Conservation (phyloP, 495 filamentous ascomycete species). For the Tuber brumale region DNA sequence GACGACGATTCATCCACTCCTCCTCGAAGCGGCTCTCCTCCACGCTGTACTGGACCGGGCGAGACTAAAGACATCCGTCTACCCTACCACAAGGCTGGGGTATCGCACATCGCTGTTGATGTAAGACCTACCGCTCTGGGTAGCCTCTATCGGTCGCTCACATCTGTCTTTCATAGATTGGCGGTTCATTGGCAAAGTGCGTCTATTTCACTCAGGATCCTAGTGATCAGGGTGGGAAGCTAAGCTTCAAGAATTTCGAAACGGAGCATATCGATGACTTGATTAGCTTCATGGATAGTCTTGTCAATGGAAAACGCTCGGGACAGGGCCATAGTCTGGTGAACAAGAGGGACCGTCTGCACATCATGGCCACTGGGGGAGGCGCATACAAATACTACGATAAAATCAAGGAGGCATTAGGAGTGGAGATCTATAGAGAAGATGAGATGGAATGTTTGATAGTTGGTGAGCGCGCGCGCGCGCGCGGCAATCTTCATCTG, state of each 20-base stretch:
- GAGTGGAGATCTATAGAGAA: conserved; percentile 80
- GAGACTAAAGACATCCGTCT: conserved; percentile 89
- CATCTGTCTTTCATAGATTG: conserved; percentile 56
- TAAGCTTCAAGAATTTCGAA: conserved; percentile 94
- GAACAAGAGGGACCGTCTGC: conserved; percentile 51
- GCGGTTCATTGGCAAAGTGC: conserved; percentile 87
- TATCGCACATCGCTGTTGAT: conserved; percentile 95
- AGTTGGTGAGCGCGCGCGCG: conserved; percentile 56
- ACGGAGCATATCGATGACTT: conserved; percentile 87
- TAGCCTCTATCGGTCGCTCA: conserved; percentile 8
- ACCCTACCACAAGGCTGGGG: conserved; percentile 83
- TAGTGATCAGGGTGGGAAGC: conserved; percentile 72
- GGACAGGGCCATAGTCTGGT: conserved; percentile 39
- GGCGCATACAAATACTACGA: conserved; percentile 96
- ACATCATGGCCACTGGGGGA: conserved; percentile 89
- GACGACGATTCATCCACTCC: conserved; percentile 59
- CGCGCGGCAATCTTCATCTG: neutral
- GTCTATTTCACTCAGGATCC: conserved; percentile 94
- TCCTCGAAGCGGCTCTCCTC: conserved; percentile 47
- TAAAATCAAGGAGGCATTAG: conserved; percentile 68
- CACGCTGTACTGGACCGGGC: conserved; percentile 51
- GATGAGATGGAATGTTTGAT: conserved; percentile 99
- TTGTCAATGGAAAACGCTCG: conserved; percentile 60
- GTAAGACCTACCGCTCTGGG: conserved; percentile 50
- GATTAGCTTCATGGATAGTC: conserved; percentile 74